Conservation (phyloP, 2,329 filamentous ascomycete genomes). For the Nemania bipapillata region DNA sequence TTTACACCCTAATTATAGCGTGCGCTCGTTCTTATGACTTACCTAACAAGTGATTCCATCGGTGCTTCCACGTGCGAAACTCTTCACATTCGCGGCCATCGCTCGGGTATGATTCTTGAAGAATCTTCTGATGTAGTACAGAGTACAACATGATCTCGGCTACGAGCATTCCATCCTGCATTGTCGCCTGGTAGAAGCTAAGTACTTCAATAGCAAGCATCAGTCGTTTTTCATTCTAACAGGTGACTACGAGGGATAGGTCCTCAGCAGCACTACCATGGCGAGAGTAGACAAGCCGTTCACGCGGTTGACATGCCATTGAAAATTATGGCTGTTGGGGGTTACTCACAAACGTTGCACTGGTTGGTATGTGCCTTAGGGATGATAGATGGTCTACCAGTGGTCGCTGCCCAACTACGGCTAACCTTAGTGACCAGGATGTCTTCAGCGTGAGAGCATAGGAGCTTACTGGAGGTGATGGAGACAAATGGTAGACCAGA, state of each 20-base stretch:
- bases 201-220: constrained; percentile 44
- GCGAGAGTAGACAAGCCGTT: neutral
- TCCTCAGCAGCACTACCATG: too few relatives aligned
- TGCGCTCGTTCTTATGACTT: constrained; percentile 20
- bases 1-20: too few relatives aligned
- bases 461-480: constrained; percentile 52
- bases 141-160: constrained; percentile 56
- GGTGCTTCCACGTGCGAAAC: constrained; percentile 51
- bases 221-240: neutral
- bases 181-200: constrained; percentile 56
- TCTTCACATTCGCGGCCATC: constrained; percentile 51
- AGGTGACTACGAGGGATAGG: neutral
- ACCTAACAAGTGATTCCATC: constrained; percentile 53
- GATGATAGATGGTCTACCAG: constrained; percentile 55
- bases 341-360: constrained; percentile 50
- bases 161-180: constrained; percentile 56
- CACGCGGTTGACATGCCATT: neutral
- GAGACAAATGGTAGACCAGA: constrained; percentile 54
- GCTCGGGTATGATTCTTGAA: constrained; percentile 48
- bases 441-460: neutral
- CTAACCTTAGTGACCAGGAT: neutral
- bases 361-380: constrained; percentile 53
- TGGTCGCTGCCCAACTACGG: constrained; percentile 56
- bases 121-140: constrained; percentile 52
- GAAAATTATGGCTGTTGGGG: neutral